Base-by-base conservation (phyloP, 148 eudicot genomes). In the Tetragonia tetragonoides region DNA sequence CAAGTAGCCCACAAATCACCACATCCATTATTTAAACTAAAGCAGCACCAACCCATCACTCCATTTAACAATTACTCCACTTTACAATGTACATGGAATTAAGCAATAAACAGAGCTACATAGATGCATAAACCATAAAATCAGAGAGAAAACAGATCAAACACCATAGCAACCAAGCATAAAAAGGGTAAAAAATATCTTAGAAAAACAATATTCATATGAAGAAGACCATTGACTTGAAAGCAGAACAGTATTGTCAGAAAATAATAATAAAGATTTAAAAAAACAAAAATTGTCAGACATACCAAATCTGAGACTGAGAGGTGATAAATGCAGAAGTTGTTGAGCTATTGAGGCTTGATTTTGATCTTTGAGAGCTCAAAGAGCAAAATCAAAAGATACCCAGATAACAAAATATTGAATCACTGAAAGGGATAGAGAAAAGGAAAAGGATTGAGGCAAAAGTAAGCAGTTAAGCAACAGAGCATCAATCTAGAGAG, bases 111-210 rank as follows among this genome's bases (percentile, higher is more conserved):
- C 60, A 65, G 24, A 75, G 44, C 21, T 42, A 47, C 14, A 47
- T 28, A 75, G 44, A 60, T 42, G 65, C 14, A 47, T 28, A 65
- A 75, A 51, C 21, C 15, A 10, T 24, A 74, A 15, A 37, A 61
- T 3, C 40, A 61, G 40, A 23, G 59, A 62, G 5, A 77, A 51
- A 20, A 11, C 53, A 66, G 77, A 79, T 72, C 77, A 79, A 65
- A 34, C 12, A 62, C 40, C 56, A 64, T 2, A 64, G 5, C 5
- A 17, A 16, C 17, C 34, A 42, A 78, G 46, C 7, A 34, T 9
- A 18, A 10, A 76, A 20, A 67, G 41, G n/a, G 1, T 8, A 37
- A 3, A 2, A 40, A 69, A 23, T 10, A 46, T 3, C 2, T 7
- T 18, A n/a, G 20, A 69, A 4, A 44, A n/a, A 14, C 5, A 16